Base-by-base conservation (phyloP, 371 early-diverging fungal genomes). In the Mortierella sp. region DNA sequence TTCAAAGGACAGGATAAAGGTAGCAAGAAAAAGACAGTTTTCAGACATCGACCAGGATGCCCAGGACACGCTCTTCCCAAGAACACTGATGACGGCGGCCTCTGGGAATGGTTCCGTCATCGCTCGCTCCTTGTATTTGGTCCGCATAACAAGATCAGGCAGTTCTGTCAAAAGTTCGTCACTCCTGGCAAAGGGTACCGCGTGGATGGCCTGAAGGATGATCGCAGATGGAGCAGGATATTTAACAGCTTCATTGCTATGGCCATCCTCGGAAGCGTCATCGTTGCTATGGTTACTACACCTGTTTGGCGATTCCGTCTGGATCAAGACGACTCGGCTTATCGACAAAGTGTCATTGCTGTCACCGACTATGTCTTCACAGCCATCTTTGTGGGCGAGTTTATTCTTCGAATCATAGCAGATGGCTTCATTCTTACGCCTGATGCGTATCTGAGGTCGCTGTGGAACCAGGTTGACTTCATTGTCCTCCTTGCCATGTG, bases 391-490 rank as follows among this genome's bases (percentile, higher is more conserved):
- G 79, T 85, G 0, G 10, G 86, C n/a, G 92, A 92, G 53, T 85
- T 90, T 50, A 28, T 87, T 0, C 73, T 92, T 47, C 86, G 87
- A 44, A 73, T 87, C 29, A 80, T 89, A 53, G 92, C 91, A 0
- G 86, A 90, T 66, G 91, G 92, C 24, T 81, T 91, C 16, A 50
- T 88, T 5, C 68, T 90, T 53, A 86, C 91, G 0, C 91, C 91
- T 2, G 86, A 89, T 53, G 90, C 90, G 2, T 90, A 89, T 59
- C 54, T 91, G 45, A 58, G 80, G 34, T 83, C 87, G 44, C 83
- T 86, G 8, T 90, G 90, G 90, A 88, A 91, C 62, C 29, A 81
- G n/a, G 72, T 90, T 39, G 91, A 92, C 70, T 78, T 90, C 19
- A 79, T 90, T 69, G 89, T 91, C 7, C 72, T 90, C 22, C 57